Evolutionary conservation across 2,329 filamentous ascomycete species (phyloP).

Genomic region (Aspergillus thermomutatus): DNA sequence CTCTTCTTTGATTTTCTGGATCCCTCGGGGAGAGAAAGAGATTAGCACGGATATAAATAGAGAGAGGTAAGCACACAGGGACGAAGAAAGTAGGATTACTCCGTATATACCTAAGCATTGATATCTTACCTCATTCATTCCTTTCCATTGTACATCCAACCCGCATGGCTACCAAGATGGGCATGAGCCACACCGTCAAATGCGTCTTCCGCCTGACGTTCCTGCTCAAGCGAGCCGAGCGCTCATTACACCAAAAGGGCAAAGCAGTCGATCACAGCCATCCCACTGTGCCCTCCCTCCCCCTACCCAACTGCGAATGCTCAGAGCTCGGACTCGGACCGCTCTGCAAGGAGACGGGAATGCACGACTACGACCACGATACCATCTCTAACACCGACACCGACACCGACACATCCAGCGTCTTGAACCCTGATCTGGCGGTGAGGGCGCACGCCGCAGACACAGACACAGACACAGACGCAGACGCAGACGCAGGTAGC

Average conservation of each 20-base stretch:
- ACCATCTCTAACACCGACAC: conserved; percentile 1
- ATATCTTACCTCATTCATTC: not conserved
- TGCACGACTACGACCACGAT: conserved; percentile 1
- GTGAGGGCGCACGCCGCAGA: conserved; percentile 5
- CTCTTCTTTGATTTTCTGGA: not conserved
- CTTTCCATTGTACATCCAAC: not conserved
- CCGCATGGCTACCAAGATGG: conserved; percentile 9
- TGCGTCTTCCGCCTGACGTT: conserved; percentile 18
- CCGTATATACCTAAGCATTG: not conserved
- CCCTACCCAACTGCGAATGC: not conserved
- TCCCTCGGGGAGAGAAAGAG: not conserved
- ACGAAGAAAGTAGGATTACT: not conserved
- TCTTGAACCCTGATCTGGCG: conserved; percentile 7
- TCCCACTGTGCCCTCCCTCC: not conserved
- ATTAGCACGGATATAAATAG: not conserved
- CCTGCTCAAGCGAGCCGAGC: conserved; percentile 13
- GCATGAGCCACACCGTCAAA: conserved; percentile 17
- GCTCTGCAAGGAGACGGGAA: not conserved
- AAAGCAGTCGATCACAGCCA: conserved; percentile 5
- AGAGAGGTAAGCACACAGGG: not conserved
- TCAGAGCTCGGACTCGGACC: not conserved
- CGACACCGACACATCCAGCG: not conserved
- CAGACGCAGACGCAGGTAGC: conserved; percentile 7
- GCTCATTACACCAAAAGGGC: conserved; percentile 11
- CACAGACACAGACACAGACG: too few species aligned